Conservation (phyloP, 805 yeast species). For the Isabelozyma pseudorhagii region DNA sequence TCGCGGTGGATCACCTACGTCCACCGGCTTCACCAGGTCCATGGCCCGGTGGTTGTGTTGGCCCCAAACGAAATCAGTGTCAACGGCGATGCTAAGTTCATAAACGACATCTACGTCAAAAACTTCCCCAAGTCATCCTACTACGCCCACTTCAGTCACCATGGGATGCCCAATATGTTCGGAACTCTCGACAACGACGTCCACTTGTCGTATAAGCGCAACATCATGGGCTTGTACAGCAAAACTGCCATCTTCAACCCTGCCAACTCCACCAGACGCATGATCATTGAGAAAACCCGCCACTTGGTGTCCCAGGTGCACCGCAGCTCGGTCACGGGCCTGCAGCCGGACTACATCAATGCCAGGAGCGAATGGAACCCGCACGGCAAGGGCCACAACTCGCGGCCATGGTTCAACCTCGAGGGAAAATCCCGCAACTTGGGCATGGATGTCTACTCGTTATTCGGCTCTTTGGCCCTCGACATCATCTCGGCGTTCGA, state of each 20-base stretch:
- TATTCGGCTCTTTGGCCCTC: conserved; percentile 73
- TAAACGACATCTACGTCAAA: conserved; percentile 55
- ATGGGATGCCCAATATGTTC: conserved; percentile 56
- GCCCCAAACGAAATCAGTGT: conserved; percentile 63
- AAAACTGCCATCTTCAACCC: conserved; percentile 31
- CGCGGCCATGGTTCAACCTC: conserved; percentile 29
- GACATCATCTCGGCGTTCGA: conserved; percentile 63
- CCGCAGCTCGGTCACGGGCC: conserved; percentile 26
- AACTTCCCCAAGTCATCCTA: conserved; percentile 56
- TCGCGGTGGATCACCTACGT: conserved; percentile 38
- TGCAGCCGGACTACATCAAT: conserved; percentile 30
- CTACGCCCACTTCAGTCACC: conserved; percentile 59
- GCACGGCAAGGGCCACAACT: conserved; percentile 32
- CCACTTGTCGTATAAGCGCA: conserved; percentile 40
- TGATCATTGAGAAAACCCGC: conserved; percentile 21
- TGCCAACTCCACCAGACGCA: conserved; percentile 23
- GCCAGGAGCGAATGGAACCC: conserved; percentile 28
- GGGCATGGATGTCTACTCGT: conserved; percentile 51
- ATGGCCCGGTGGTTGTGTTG: conserved; percentile 62
- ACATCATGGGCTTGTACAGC: conserved; percentile 29
- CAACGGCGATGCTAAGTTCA: conserved; percentile 44
- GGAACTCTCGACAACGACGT: conserved; percentile 47
- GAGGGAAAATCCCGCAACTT: conserved; percentile 22
- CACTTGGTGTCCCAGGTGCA: conserved; percentile 25
- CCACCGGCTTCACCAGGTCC: conserved; percentile 47